These are phyloP conservation scores for Dianthus caryophyllus DNA, from an alignment of 148 eudicot genomes.

Conservation along the genomic window DNA sequence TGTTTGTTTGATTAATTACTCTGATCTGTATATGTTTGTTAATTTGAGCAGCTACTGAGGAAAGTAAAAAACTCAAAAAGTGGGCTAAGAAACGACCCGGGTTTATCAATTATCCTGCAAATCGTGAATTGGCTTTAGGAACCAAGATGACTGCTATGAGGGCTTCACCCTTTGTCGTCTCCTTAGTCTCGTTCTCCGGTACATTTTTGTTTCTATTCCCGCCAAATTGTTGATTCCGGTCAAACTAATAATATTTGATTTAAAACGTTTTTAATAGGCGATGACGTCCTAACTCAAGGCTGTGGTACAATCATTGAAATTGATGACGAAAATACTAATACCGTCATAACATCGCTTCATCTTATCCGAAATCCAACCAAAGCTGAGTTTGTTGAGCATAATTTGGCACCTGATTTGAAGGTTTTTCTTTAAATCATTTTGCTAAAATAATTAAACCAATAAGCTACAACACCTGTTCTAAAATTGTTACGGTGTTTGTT, in stretches of 20 bases:
- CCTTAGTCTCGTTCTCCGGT: conserved; percentile 4
- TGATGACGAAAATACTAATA: background rate
- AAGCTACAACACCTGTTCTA: background rate
- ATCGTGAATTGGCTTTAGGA: background rate
- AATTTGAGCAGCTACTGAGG: background rate
- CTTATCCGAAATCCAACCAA: background rate
- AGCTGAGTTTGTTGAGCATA: background rate
- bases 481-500: too few relatives aligned
- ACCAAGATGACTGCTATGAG: conserved; percentile 7
- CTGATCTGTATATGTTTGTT: too few relatives aligned
- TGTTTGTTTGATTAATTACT: too few relatives aligned
- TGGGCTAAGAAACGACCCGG: background rate
- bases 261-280: background rate
- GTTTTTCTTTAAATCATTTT: too few relatives aligned
- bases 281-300: background rate
- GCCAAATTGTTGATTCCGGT: background rate
- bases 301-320: conserved; percentile 3
- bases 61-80: background rate
- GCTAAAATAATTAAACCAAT: too few relatives aligned
- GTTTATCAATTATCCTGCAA: background rate
- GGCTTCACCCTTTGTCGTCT: conserved; percentile 2
- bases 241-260: background rate
- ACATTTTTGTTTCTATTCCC: background rate
- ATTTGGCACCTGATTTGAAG: background rate
- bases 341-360: background rate